Evolutionary conservation across 345 rosid species (phyloP), one percentile per base, ranked within the genome.

Genomic region (Heritiera littoralis): DNA sequence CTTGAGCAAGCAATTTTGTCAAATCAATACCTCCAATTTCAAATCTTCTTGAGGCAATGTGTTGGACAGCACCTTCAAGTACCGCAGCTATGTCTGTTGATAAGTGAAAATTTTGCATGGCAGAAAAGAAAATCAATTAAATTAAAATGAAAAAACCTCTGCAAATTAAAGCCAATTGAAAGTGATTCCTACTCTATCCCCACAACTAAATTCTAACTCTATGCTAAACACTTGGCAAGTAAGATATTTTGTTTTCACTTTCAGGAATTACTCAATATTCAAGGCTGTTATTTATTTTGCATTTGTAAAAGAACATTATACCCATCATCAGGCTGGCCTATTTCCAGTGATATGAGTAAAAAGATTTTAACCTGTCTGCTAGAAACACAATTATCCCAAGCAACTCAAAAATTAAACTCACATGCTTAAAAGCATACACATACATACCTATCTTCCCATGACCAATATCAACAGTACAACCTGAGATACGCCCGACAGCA

Each of bases 31-130:
- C 97, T 72, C 99, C 99, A 59, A 96, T 83, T 86, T 96, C 99
- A 83, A 90, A 89, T 81, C 97, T 86, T 85, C 92, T 96, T 0
- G 97, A 96, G 66, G 99, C 97, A 71, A 96, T 92, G 86, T 96
- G 97, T 78, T 96, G 99, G 75, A 96, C 99, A 23, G 98, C 99
- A 82, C 98, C 99, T 90, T 96, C 99, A 87, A 96, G 86, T 81
- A 96, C 98, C 49, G 97, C 93, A 35, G 99, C 98, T 81, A 96
- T 94, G 88, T 96, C 99, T 96, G 93, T 70, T 48, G 77, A 79
- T 71, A 74, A 56, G 45, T 4, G 74, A 32, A 32, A n/a, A 49
- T 15, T 49, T 28, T 12, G 30, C 3, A 51, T 48, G 18, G 41
- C 74, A 28, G 10, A 38, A 75, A 68, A 70, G 56, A 61, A 46